A percentile compares a stretch with the other conserved stretches of the same genome.
Conservation (phyloP, 2,329 filamentous ascomycete genomes). For the Scedosporium apiospermum region DNA sequence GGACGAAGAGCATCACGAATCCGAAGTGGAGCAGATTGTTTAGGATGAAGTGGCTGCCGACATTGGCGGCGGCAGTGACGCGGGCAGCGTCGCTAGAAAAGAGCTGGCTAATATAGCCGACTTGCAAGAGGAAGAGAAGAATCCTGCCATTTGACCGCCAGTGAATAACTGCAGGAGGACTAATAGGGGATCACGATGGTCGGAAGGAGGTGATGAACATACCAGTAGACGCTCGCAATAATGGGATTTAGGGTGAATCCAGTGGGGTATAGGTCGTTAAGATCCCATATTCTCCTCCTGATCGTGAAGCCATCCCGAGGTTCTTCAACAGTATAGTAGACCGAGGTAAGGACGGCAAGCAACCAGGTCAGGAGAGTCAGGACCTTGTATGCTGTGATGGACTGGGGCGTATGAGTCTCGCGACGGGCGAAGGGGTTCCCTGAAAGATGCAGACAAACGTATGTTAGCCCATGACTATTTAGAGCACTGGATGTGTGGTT, state of each 20-base stretch:
- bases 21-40: slow-evolving; percentile 77
- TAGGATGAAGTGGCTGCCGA: slow-evolving; percentile 75
- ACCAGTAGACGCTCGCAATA: slow-evolving; percentile 69
- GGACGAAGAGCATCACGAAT: slow-evolving; percentile 77
- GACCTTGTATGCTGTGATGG: slow-evolving; percentile 65
- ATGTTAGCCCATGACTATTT: background rate
- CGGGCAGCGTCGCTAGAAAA: slow-evolving; percentile 57
- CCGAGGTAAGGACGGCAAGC: slow-evolving; percentile 57
- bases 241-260: slow-evolving; percentile 65
- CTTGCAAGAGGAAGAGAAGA: slow-evolving; percentile 64
- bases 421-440: slow-evolving; percentile 70
- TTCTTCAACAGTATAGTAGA: slow-evolving; percentile 62
- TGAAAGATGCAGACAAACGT: slow-evolving; percentile 19
- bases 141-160: slow-evolving; percentile 39
- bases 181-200: background rate
- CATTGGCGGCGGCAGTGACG: slow-evolving; percentile 65
- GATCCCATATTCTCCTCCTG: slow-evolving; percentile 62
- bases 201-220: slow-evolving; percentile 10
- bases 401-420: slow-evolving; percentile 51
- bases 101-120: slow-evolving; percentile 66
- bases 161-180: background rate
- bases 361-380: slow-evolving; percentile 67
- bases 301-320: slow-evolving; percentile 53
- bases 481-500: too few relatives aligned
- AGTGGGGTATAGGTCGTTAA: slow-evolving; percentile 57